phyloP scores from a whole-genome alignment of 768 basidiomycete species.

The Amanita brunnescens region DNA sequence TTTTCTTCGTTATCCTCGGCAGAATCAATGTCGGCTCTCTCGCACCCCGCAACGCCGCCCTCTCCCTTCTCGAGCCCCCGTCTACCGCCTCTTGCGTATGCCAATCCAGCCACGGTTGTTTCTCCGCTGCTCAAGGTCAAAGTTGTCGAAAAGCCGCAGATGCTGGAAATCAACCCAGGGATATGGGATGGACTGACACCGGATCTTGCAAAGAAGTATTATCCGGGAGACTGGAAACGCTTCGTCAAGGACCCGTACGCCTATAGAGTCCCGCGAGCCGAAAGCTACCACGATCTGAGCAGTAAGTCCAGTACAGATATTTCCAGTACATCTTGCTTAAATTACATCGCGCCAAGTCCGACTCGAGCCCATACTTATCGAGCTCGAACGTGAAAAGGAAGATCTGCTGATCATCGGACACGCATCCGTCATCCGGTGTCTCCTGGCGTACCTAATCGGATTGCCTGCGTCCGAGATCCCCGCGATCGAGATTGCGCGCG shows the following conservation, averaged over 20 bases:
- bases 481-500: conserved; percentile 93
- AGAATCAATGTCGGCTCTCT: conserved; percentile 8
- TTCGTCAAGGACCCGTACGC: conserved; percentile 91
- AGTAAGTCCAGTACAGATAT: conserved; percentile 40
- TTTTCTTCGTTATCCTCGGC: conserved; percentile 4
- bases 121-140: conserved; percentile 44
- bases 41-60: conserved; percentile 7
- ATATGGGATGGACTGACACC: conserved; percentile 95
- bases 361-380: conserved; percentile 86
- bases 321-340: conserved; percentile 3
- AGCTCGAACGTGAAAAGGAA: conserved; percentile 89
- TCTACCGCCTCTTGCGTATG: conserved; percentile 16
- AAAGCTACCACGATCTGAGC: conserved; percentile 94
- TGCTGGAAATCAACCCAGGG: conserved; percentile 97
- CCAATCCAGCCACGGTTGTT: conserved; percentile 1
- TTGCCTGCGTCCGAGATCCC: conserved; percentile 94
- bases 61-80: conserved; percentile 7
- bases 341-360: conserved; percentile 47
- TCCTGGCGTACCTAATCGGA: conserved; percentile 89
- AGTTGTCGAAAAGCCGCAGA: conserved; percentile 91
- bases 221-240: conserved; percentile 90
- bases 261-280: conserved; percentile 86
- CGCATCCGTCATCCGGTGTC: conserved; percentile 93
- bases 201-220: conserved; percentile 81
- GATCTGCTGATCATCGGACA: conserved; percentile 96